Evolutionary conservation across 805 yeast genomes (phyloP).

Genomic region (Barnettozyma sp.): DNA sequence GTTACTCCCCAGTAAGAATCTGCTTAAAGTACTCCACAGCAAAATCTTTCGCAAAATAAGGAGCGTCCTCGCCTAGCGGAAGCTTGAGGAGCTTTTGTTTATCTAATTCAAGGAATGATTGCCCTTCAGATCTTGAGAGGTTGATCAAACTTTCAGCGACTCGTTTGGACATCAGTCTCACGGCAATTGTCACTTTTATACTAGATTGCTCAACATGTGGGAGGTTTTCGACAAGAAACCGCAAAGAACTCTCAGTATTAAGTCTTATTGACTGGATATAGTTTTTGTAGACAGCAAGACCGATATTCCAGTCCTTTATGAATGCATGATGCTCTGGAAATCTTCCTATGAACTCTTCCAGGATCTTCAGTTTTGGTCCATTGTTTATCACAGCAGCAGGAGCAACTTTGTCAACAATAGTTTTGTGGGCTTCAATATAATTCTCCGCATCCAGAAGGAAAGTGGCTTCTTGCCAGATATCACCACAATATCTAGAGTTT

Average conservation of each 20-base stretch:
- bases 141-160: slow-evolving; percentile 28
- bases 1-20: slow-evolving; percentile 7
- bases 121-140: slow-evolving; percentile 12
- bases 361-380: slow-evolving; percentile 22
- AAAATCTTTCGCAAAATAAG: slow-evolving; percentile 11
- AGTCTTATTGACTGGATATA: slow-evolving; percentile 35
- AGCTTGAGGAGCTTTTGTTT: slow-evolving; percentile 32
- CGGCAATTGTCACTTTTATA: slow-evolving; percentile 39
- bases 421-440: slow-evolving; percentile 56
- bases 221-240: slow-evolving; percentile 39
- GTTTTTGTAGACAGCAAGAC: slow-evolving; percentile 51
- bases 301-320: slow-evolving; percentile 45
- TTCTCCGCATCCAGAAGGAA: slow-evolving; percentile 55
- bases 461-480: slow-evolving; percentile 52
- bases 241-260: slow-evolving; percentile 25
- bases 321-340: slow-evolving; percentile 37
- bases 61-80: slow-evolving; percentile 35
- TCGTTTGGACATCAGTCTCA: slow-evolving; percentile 44
- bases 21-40: slow-evolving; percentile 10
- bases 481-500: slow-evolving; percentile 40
- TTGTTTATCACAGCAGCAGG: slow-evolving; percentile 62
- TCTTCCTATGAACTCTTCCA: slow-evolving; percentile 32
- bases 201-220: slow-evolving; percentile 34
- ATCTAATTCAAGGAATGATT: slow-evolving; percentile 18
- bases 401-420: slow-evolving; percentile 54